Evolutionary conservation across 805 yeast genomes (phyloP).

Genomic region (Isabelozyma pseudorhagii): DNA sequence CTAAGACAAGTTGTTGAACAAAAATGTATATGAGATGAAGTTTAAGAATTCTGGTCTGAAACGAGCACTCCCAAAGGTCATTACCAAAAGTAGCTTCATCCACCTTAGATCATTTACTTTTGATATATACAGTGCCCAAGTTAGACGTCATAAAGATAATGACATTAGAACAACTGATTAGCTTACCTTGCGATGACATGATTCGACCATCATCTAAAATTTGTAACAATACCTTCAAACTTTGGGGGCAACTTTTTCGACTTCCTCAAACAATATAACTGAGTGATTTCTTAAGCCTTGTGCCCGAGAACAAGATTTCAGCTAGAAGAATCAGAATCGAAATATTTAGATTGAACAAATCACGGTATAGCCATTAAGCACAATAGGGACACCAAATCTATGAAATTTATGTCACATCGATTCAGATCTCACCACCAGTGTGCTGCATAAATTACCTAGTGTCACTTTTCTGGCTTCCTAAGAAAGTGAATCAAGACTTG

Average conservation of each 20-base stretch:
- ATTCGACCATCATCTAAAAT: slow-evolving; percentile 95
- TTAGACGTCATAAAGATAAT: slow-evolving; percentile 96
- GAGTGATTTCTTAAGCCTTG: slow-evolving; percentile 42
- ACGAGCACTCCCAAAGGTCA: slow-evolving; percentile 80
- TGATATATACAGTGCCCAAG: slow-evolving; percentile 89
- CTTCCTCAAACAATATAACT: slow-evolving; percentile 94
- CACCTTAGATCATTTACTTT: slow-evolving; percentile 60
- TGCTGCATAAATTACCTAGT: too few relatives aligned
- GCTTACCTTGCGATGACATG: slow-evolving; percentile 93
- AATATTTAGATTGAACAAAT: too few relatives aligned
- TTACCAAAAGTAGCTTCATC: slow-evolving; percentile 70
- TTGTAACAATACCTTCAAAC: slow-evolving; percentile 90
- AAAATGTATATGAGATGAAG: slow-evolving; percentile 89
- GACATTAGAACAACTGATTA: slow-evolving; percentile 87
- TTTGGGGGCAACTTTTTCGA: slow-evolving; percentile 98
- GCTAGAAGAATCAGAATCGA: too few relatives aligned
- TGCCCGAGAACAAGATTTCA: too few relatives aligned
- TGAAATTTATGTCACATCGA: too few relatives aligned
- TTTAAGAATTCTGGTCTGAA: slow-evolving; percentile 97
- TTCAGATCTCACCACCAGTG: too few relatives aligned
- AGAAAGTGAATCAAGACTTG: too few relatives aligned
- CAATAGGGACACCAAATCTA: too few relatives aligned
- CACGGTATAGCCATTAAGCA: too few relatives aligned
- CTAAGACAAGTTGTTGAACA: slow-evolving; percentile 88
- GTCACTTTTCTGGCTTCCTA: too few relatives aligned